phyloP scores from a whole-genome alignment of 768 basidiomycete species.

The Naganishia onofrii region DNA sequence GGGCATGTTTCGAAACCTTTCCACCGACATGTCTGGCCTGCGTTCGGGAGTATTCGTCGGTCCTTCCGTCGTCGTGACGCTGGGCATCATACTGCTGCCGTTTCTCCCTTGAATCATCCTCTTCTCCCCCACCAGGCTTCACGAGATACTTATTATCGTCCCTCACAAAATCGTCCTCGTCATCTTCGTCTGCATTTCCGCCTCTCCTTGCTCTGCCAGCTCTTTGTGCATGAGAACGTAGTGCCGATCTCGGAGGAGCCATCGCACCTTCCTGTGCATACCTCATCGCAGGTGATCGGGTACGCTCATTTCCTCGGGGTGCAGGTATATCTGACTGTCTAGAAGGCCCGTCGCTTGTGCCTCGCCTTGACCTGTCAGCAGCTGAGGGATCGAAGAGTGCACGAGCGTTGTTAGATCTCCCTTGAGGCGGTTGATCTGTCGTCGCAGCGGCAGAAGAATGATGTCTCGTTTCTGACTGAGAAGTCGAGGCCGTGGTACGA shows the following conservation, averaged over 20 bases:
- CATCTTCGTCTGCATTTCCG: neutral
- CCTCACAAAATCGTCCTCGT: conserved; percentile 15
- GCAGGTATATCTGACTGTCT: neutral
- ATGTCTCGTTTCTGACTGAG: neutral
- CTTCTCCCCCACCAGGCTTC: neutral
- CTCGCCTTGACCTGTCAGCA: neutral
- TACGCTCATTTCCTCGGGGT: neutral
- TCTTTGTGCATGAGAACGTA: neutral
- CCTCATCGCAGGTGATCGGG: conserved; percentile 4
- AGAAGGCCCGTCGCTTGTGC: neutral
- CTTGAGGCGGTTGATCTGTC: neutral
- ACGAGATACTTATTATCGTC: conserved; percentile 21
- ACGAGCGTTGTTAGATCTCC: neutral
- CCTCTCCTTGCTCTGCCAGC: neutral
- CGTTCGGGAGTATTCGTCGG: neutral
- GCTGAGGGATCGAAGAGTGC: conserved; percentile 9
- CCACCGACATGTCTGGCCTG: neutral
- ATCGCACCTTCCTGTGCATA: neutral
- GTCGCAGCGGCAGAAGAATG: neutral
- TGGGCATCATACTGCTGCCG: neutral
- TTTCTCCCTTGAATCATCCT: neutral
- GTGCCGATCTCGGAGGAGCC: neutral
- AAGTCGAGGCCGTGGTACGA: neutral
- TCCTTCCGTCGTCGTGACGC: too few relatives aligned
- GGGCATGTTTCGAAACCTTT: neutral